Conservation (phyloP, 208 protist species). For the Zelonia costaricensis region DNA sequence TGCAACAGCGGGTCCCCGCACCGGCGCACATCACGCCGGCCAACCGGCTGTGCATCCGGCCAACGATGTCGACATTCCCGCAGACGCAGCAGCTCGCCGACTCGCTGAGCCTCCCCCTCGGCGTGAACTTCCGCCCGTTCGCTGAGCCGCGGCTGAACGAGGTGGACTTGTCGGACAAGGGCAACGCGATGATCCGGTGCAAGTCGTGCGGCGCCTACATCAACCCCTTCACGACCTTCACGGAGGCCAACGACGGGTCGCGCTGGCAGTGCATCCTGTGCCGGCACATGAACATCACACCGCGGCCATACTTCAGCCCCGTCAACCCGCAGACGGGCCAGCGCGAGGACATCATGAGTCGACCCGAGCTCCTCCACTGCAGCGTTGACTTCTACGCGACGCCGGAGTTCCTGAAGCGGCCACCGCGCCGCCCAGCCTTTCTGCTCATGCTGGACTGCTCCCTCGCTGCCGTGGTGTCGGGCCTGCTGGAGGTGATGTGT, state of each 20-base stretch:
- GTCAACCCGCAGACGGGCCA: slow-evolving; percentile 87
- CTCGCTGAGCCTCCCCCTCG: slow-evolving; percentile 65
- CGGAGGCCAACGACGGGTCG: slow-evolving; percentile 75
- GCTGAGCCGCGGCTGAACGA: slow-evolving; percentile 55
- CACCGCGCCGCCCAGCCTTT: slow-evolving; percentile 91
- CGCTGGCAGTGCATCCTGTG: slow-evolving; percentile 97
- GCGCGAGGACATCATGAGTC: slow-evolving; percentile 69
- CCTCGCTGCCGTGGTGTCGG: slow-evolving; percentile 84
- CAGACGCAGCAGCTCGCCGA: slow-evolving; percentile 57
- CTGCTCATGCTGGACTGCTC: slow-evolving; percentile 96
- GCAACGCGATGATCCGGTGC: slow-evolving; percentile 81
- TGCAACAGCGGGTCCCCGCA: slow-evolving; percentile 31
- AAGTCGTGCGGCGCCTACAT: slow-evolving; percentile 95
- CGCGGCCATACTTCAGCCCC: slow-evolving; percentile 53
- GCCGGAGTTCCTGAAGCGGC: slow-evolving; percentile 93
- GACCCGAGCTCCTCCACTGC: slow-evolving; percentile 91
- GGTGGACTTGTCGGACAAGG: slow-evolving; percentile 68
- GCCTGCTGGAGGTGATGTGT: slow-evolving; percentile 79
- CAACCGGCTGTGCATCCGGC: slow-evolving; percentile 50
- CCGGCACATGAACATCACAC: slow-evolving; percentile 90
- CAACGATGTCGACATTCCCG: slow-evolving; percentile 68
- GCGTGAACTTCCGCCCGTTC: slow-evolving; percentile 78
- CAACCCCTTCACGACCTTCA: slow-evolving; percentile 97
- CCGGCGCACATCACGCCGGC: slow-evolving; percentile 52
- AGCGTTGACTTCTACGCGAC: slow-evolving; percentile 95